Evolutionary conservation across 495 filamentous ascomycete species (phyloP).

Genomic region (Xylaria venustula): DNA sequence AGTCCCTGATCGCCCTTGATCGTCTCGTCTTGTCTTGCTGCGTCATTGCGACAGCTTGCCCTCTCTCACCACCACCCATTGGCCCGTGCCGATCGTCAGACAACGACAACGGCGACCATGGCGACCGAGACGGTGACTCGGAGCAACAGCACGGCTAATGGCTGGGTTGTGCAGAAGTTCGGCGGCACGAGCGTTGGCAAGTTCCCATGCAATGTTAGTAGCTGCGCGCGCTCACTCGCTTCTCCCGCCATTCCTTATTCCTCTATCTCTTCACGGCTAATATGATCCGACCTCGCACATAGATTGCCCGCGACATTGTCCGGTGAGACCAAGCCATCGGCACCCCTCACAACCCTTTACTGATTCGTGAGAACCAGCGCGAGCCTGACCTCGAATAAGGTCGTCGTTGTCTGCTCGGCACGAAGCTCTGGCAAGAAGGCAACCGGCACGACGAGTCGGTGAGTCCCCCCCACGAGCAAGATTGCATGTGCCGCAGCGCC

Average conservation of each 20-base stretch:
- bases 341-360: background rate
- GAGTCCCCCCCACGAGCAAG: slow-evolving; percentile 42
- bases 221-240: slow-evolving; percentile 14
- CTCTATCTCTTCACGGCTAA: slow-evolving; percentile 5
- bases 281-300: slow-evolving; percentile 17
- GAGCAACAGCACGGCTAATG: slow-evolving; percentile 36
- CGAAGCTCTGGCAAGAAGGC: slow-evolving; percentile 85
- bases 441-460: slow-evolving; percentile 94
- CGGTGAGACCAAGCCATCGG: slow-evolving; percentile 48
- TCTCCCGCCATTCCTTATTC: slow-evolving; percentile 1
- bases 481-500: no score
- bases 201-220: slow-evolving; percentile 39
- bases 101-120: slow-evolving; percentile 17
- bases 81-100: background rate
- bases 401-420: slow-evolving; percentile 91
- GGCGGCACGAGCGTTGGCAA: slow-evolving; percentile 65
- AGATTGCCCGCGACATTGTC: slow-evolving; percentile 75
- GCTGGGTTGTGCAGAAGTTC: slow-evolving; percentile 85
- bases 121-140: slow-evolving; percentile 13
- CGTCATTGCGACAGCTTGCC: background rate
- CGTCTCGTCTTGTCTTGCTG: background rate
- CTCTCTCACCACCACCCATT: background rate
- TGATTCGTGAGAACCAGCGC: slow-evolving; percentile 49
- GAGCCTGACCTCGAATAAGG: slow-evolving; percentile 62
- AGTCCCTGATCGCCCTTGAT: no score